phyloP scores from a whole-genome alignment of 2,329 filamentous ascomycete genomes.

The Ceratocystis lukuohia region DNA sequence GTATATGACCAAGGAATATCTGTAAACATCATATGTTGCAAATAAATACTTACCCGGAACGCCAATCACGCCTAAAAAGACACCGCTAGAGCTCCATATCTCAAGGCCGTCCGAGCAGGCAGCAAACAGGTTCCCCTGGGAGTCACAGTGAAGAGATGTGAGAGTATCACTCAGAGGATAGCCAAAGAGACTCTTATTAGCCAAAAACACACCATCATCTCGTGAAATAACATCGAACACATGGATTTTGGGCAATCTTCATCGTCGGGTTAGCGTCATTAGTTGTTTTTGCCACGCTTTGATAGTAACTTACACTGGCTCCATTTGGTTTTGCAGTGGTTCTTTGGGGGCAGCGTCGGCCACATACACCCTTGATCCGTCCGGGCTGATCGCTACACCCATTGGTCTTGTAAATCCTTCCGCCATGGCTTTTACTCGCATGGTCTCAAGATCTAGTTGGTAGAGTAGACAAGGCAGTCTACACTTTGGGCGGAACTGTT shows the following conservation, averaged over 20 bases:
- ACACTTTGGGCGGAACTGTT: constrained; percentile 33
- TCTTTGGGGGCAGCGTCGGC: constrained; percentile 29
- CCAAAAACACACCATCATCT: constrained; percentile 29
- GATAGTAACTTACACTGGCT: constrained; percentile 4
- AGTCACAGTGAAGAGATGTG: constrained; percentile 35
- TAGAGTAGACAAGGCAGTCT: constrained; percentile 36
- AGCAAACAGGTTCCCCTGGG: constrained; percentile 36
- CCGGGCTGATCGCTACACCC: constrained; percentile 34
- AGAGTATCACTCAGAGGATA: constrained; percentile 36
- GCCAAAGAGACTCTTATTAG: constrained; percentile 38
- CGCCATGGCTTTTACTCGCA: constrained; percentile 32
- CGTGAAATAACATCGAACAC: constrained; percentile 27
- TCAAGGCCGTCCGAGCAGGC: constrained; percentile 37
- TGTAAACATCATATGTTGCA: neutral
- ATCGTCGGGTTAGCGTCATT: neutral
- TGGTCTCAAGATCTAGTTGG: constrained; percentile 31
- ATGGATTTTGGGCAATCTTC: constrained; percentile 24
- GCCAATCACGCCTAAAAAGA: constrained; percentile 34
- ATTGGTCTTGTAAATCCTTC: constrained; percentile 37
- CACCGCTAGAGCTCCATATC: constrained; percentile 35
- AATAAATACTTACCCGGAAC: constrained; percentile 26
- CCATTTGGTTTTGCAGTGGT: neutral
- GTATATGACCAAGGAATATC: neutral
- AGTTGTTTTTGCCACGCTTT: neutral
- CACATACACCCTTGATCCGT: constrained; percentile 33